Conservation (phyloP, 352 stramenopile genomes). For the Sclerospora graminicola region DNA sequence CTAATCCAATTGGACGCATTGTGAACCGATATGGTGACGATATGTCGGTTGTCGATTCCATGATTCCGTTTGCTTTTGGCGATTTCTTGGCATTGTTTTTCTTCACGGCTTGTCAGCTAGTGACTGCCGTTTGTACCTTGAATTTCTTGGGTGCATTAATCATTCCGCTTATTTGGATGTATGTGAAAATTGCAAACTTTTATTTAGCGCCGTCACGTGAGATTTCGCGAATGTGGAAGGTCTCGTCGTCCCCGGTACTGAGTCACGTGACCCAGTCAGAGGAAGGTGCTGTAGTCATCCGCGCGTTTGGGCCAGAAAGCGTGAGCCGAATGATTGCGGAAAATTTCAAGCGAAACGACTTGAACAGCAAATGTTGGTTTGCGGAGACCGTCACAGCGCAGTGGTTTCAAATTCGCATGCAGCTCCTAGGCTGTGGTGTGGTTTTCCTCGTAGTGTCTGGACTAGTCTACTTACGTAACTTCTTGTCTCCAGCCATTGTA, state of each 20-base stretch:
- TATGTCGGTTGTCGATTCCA: slow-evolving; percentile 83
- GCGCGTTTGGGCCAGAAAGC: slow-evolving; percentile 24
- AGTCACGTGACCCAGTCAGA: slow-evolving; percentile 24
- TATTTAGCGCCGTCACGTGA: slow-evolving; percentile 34
- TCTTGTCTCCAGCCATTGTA: slow-evolving; percentile 49
- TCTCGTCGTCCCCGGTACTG: slow-evolving; percentile 29
- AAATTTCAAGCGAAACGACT: slow-evolving; percentile 22
- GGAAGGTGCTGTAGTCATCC: slow-evolving; percentile 24
- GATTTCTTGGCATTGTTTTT: slow-evolving; percentile 51
- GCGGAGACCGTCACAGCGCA: slow-evolving; percentile 14
- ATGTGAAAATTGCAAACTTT: slow-evolving; percentile 37
- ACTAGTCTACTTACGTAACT: slow-evolving; percentile 19
- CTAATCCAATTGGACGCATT: slow-evolving; percentile 83
- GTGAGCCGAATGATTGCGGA: slow-evolving; percentile 13
- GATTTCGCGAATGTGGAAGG: slow-evolving; percentile 25
- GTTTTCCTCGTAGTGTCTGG: slow-evolving; percentile 29
- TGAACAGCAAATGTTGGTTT: slow-evolving; percentile 23
- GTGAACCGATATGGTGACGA: slow-evolving; percentile 86
- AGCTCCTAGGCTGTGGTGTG: slow-evolving; percentile 33
- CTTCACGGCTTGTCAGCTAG: slow-evolving; percentile 60
- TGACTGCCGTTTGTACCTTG: slow-evolving; percentile 63
- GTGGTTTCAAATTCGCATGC: slow-evolving; percentile 43
- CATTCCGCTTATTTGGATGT: slow-evolving; percentile 73
- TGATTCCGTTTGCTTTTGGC: slow-evolving; percentile 27
- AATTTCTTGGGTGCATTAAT: slow-evolving; percentile 68